Evolutionary conservation across 805 yeast species (phyloP).

Genomic region (Ogataea degrootiae): DNA sequence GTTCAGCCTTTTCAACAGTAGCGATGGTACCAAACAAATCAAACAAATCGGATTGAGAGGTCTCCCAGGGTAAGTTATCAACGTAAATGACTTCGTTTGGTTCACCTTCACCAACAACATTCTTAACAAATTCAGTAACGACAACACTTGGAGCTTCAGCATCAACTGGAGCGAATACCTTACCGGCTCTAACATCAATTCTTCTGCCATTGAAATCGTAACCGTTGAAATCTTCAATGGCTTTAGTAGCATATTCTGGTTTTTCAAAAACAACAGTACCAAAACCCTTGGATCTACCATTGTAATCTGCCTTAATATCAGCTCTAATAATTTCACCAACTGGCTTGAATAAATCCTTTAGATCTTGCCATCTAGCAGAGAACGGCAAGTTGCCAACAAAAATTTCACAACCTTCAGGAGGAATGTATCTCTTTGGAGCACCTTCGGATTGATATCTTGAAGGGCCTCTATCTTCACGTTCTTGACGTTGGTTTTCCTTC

Average conservation of each 20-base stretch:
- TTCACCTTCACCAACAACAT: slow-evolving; percentile 57
- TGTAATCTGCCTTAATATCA: slow-evolving; percentile 60
- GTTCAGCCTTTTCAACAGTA: slow-evolving; percentile 67
- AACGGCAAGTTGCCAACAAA: slow-evolving; percentile 82
- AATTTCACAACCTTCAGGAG: slow-evolving; percentile 44
- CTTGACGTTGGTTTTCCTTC: slow-evolving; percentile 18
- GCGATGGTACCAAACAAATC: slow-evolving; percentile 88
- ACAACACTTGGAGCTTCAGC: slow-evolving; percentile 8
- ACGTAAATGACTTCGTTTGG: slow-evolving; percentile 62
- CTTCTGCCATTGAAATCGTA: slow-evolving; percentile 69
- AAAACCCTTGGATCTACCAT: slow-evolving; percentile 79
- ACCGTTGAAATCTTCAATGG: slow-evolving; percentile 67
- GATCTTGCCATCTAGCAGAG: slow-evolving; percentile 75
- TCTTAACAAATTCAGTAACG: slow-evolving; percentile 54
- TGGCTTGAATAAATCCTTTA: slow-evolving; percentile 76
- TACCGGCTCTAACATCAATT: slow-evolving; percentile 77
- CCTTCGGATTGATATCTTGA: slow-evolving; percentile 6
- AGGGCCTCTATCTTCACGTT: slow-evolving; percentile 15
- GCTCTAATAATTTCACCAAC: slow-evolving; percentile 80
- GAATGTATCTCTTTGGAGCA: slow-evolving; percentile 13
- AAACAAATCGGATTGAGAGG: slow-evolving; percentile 77
- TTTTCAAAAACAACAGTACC: slow-evolving; percentile 74
- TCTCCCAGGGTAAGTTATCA: slow-evolving; percentile 80
- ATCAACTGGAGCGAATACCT: slow-evolving; percentile 18
- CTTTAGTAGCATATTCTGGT: slow-evolving; percentile 64